phyloP scores from a whole-genome alignment of 2,329 filamentous ascomycete species.

The Didymella sp. region DNA sequence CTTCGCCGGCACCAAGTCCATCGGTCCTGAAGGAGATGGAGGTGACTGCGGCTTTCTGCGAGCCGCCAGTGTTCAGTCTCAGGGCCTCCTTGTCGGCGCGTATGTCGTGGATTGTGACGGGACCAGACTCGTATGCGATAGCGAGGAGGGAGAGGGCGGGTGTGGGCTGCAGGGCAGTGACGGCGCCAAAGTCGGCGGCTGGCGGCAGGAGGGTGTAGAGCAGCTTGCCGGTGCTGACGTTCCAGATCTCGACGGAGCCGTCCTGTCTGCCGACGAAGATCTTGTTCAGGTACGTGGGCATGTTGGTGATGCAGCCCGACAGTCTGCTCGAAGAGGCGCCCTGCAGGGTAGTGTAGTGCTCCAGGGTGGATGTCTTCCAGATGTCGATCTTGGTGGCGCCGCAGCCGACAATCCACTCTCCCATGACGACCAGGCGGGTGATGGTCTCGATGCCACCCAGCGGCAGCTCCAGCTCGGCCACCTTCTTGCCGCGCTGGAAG shows the following conservation, averaged over 20 bases:
- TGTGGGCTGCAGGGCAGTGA: slow-evolving; percentile 86
- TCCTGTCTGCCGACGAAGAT: slow-evolving; percentile 87
- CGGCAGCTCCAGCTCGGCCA: slow-evolving; percentile 75
- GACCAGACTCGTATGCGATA: slow-evolving; percentile 83
- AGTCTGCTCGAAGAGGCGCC: slow-evolving; percentile 70
- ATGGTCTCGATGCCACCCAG: slow-evolving; percentile 72
- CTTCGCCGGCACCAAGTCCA: slow-evolving; percentile 83
- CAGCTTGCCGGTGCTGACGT: slow-evolving; percentile 87
- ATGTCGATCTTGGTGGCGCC: slow-evolving; percentile 79
- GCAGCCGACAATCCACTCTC: slow-evolving; percentile 88
- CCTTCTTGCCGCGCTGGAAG: slow-evolving; percentile 87
- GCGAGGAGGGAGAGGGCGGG: slow-evolving; percentile 85
- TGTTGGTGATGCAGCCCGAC: slow-evolving; percentile 79
- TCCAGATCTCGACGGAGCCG: slow-evolving; percentile 96
- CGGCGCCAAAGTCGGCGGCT: slow-evolving; percentile 72
- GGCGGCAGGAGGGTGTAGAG: slow-evolving; percentile 88
- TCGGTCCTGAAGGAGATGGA: slow-evolving; percentile 92
- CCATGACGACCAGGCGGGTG: slow-evolving; percentile 79
- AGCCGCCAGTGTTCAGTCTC: slow-evolving; percentile 69
- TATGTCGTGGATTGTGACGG: slow-evolving; percentile 81
- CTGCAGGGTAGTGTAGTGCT: slow-evolving; percentile 87
- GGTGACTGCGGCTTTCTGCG: slow-evolving; percentile 69
- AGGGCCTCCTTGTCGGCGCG: slow-evolving; percentile 77
- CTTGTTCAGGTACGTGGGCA: slow-evolving; percentile 97
- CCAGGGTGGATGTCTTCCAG: slow-evolving; percentile 82